Percentiles rank a stretch among this genome's conserved stretches.
Evolutionary conservation across 805 yeast genomes (phyloP).

Genomic region (Starmerella floris): DNA sequence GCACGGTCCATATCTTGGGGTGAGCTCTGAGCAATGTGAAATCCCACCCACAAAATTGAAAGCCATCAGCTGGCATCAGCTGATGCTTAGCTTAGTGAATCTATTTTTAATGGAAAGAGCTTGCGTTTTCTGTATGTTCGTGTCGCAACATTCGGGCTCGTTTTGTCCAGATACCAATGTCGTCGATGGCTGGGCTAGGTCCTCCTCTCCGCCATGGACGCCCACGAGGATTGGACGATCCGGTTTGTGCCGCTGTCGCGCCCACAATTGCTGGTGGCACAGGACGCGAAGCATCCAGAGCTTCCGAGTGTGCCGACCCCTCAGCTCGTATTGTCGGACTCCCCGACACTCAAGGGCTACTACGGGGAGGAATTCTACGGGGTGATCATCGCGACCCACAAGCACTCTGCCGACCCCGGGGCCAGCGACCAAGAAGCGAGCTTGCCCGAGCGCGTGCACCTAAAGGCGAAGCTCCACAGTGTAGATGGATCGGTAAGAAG

Average conservation of each 20-base stretch:
- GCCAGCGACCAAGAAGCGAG: neutral
- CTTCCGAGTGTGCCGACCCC: slow-evolving; percentile 15
- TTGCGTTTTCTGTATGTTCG: too few relatives aligned
- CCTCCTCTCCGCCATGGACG: neutral
- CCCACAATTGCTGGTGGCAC: slow-evolving; percentile 22
- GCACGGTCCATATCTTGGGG: too few relatives aligned
- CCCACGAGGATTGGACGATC: slow-evolving; percentile 4
- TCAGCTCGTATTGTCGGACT: slow-evolving; percentile 21
- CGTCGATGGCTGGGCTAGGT: too few relatives aligned
- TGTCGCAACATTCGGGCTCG: too few relatives aligned
- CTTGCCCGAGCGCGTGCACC: neutral
- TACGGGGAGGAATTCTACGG: slow-evolving; percentile 23
- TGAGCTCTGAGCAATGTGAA: too few relatives aligned
- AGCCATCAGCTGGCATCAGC: too few relatives aligned
- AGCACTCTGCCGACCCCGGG: neutral
- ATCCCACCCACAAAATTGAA: too few relatives aligned
- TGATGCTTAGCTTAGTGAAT: too few relatives aligned
- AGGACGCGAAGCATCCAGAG: slow-evolving; percentile 13
- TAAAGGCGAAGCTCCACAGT: neutral
- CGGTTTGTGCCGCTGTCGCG: slow-evolving; percentile 25
- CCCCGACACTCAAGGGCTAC: slow-evolving; percentile 22
- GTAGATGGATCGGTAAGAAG: neutral
- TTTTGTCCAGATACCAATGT: too few relatives aligned
- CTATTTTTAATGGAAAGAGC: too few relatives aligned
- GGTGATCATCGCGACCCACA: neutral